Evolutionary conservation across 345 rosid species (phyloP).

Genomic region (Hirschfeldia incana): DNA sequence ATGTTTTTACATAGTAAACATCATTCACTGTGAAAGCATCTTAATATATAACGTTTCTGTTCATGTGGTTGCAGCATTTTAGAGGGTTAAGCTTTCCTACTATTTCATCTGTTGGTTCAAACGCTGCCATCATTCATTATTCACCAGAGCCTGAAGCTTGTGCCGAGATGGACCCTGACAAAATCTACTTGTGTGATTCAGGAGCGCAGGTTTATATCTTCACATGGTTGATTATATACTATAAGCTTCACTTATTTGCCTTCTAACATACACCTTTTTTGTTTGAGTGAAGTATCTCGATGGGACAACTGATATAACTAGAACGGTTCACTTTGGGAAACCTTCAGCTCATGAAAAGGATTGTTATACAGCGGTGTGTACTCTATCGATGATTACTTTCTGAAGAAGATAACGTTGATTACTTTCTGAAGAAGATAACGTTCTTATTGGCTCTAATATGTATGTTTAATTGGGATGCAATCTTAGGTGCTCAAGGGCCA

Average conservation of each 20-base stretch:
- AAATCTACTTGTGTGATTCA: conserved; percentile 87
- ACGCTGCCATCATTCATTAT: conserved; percentile 94
- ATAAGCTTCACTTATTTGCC: neutral
- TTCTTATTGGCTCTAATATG: conserved; percentile 3
- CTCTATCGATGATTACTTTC: neutral
- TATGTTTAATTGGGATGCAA: neutral
- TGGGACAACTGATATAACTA: conserved; percentile 96
- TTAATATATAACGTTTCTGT: neutral
- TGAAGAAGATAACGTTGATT: neutral
- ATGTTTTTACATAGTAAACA: neutral
- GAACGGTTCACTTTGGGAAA: conserved; percentile 94
- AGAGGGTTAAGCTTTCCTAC: conserved; percentile 97
- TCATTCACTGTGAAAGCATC: neutral
- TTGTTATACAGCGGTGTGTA: conserved; percentile 76
- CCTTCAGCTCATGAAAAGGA: conserved; percentile 88
- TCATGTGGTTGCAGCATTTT: conserved; percentile 65
- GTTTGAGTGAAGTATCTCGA: conserved; percentile 69
- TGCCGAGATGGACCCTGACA: conserved; percentile 81
- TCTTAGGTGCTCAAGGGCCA: conserved; percentile 90
- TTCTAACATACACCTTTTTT: conserved; percentile 23
- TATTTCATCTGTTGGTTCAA: conserved; percentile 91
- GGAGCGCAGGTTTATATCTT: conserved; percentile 83
- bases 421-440: neutral
- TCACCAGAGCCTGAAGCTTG: conserved; percentile 70
- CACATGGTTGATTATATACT: neutral